Evolutionary conservation across 441 rosid species (phyloP).

Genomic region (Daphne laureola): DNA sequence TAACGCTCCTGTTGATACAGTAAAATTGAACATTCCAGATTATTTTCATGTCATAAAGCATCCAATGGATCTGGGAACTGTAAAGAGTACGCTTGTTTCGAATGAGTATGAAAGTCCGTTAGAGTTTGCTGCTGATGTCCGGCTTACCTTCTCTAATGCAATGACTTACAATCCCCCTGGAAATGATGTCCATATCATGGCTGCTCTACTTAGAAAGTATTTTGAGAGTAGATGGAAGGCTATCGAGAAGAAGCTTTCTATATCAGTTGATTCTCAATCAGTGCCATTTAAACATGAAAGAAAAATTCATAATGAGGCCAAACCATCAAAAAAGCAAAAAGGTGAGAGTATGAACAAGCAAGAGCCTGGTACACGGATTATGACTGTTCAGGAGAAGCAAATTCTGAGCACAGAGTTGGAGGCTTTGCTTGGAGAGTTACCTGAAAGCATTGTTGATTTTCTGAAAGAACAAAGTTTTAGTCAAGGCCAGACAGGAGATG

Average conservation of each 20-base stretch:
- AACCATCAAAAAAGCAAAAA: conserved; percentile 35
- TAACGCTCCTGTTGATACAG: conserved; percentile 73
- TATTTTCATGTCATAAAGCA: conserved; percentile 68
- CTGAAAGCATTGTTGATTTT: conserved; percentile 59
- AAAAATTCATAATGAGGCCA: conserved; percentile 20
- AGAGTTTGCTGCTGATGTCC: conserved; percentile 68
- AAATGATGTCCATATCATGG: conserved; percentile 69
- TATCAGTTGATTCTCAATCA: conserved; percentile 16
- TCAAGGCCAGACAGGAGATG: conserved; percentile 52
- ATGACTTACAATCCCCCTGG: conserved; percentile 82
- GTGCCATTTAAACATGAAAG: conserved; percentile 27
- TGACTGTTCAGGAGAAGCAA: conserved; percentile 61
- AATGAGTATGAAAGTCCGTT: conserved; percentile 57
- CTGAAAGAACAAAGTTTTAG: conserved; percentile 53
- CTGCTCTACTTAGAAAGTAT: conserved; percentile 44
- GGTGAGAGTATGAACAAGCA: conserved; percentile 22
- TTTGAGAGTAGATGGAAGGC: conserved; percentile 80
- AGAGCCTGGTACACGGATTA: conserved; percentile 37
- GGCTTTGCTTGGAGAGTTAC: conserved; percentile 55
- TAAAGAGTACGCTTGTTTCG: conserved; percentile 43
- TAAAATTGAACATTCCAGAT: conserved; percentile 77
- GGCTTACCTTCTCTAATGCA: conserved; percentile 78
- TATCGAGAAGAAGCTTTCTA: conserved; percentile 67
- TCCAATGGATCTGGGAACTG: conserved; percentile 93
- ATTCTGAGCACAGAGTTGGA: conserved; percentile 58